These are phyloP conservation scores for Ceratobasidium sp. DNA, from an alignment of 1,284 basidiomycete species.

Conservation along the genomic window DNA sequence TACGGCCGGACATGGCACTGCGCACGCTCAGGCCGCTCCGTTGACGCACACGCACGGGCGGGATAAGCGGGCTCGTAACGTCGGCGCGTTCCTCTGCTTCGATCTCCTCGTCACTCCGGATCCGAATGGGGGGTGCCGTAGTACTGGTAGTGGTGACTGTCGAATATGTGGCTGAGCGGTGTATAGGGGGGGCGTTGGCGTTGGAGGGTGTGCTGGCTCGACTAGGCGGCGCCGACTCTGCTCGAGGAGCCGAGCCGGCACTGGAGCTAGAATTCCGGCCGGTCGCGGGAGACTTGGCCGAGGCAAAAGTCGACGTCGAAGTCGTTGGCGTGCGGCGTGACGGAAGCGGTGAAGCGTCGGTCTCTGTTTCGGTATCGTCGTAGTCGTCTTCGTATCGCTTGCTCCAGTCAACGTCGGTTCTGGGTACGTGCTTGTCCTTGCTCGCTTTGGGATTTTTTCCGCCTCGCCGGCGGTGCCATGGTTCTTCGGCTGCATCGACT, in stretches of 20 bases:
- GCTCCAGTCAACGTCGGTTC: not conserved
- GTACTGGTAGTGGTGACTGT: not conserved
- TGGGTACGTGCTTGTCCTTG: not conserved
- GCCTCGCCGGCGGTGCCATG: constrained; percentile 47
- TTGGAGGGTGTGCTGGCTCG: constrained; percentile 18
- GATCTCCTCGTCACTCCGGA: constrained; percentile 67
- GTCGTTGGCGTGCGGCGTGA: constrained; percentile 21
- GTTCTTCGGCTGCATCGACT: constrained; percentile 59
- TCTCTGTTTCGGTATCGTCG: constrained; percentile 39
- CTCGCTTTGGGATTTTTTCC: not conserved
- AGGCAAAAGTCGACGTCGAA: constrained; percentile 14
- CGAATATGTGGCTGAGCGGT: not conserved
- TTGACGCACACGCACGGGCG: constrained; percentile 36
- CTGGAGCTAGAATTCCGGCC: constrained; percentile 29
- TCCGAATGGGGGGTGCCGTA: constrained; percentile 13
- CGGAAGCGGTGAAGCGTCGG: constrained; percentile 20
- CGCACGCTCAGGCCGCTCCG: constrained; percentile 33
- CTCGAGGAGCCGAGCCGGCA: constrained; percentile 9
- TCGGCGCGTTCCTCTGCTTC: constrained; percentile 64
- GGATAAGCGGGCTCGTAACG: constrained; percentile 41
- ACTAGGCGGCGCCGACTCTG: constrained; percentile 16
- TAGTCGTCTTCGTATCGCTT: constrained; percentile 10
- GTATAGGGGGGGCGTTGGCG: constrained; percentile 1
- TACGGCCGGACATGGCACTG: constrained; percentile 15
- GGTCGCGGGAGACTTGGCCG: not conserved